These are phyloP conservation scores for Magnolia officinalis DNA, from an alignment of 164 flowering plant species.

Conservation along the genomic window DNA sequence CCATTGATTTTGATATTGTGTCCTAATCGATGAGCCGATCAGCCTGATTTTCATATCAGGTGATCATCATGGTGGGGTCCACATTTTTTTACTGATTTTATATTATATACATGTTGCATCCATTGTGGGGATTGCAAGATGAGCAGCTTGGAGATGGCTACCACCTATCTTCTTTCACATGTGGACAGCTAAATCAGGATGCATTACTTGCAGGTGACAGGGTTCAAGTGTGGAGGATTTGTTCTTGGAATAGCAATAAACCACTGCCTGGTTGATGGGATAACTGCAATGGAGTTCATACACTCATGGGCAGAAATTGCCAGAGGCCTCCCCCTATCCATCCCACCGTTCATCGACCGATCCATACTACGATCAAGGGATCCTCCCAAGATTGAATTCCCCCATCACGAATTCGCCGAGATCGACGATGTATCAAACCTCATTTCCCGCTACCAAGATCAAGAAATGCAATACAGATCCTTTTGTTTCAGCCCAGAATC, in stretches of 20 bases:
- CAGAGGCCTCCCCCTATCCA: slow-evolving; percentile 15
- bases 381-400: slow-evolving; percentile 11
- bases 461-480: slow-evolving; percentile 8
- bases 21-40: no score
- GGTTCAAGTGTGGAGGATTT: slow-evolving; percentile 30
- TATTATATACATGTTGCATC: no score
- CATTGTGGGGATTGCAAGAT: no score
- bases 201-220: slow-evolving; percentile 17
- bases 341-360: slow-evolving; percentile 19
- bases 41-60: no score
- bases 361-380: slow-evolving; percentile 13
- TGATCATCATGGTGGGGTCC: no score
- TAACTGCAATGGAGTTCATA: slow-evolving; percentile 18
- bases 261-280: slow-evolving; percentile 27
- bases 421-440: slow-evolving; percentile 13
- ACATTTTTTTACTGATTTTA: no score
- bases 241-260: slow-evolving; percentile 18
- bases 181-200: not conserved
- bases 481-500: slow-evolving; percentile 14
- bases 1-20: no score
- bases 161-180: no score
- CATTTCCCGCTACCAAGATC: slow-evolving; percentile 1
- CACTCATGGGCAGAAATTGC: slow-evolving; percentile 32
- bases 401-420: slow-evolving; percentile 9
- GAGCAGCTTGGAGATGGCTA: no score